Base-by-base conservation (phyloP, 2,329 filamentous ascomycete species). In the Phialophora expanda region DNA sequence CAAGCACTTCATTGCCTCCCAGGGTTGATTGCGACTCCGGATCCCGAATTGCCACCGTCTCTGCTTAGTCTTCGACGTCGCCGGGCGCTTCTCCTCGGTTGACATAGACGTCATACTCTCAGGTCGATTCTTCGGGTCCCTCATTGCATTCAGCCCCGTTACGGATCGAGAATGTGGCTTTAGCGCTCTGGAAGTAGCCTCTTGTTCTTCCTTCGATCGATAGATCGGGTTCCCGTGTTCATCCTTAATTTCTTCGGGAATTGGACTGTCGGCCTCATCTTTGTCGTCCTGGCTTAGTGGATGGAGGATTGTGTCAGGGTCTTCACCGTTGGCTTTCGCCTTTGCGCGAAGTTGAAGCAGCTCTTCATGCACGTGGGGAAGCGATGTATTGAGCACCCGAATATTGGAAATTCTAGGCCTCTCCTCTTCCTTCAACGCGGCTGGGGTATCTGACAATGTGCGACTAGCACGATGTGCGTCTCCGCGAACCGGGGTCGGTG, bases 31-130 rank as follows among this genome's bases (percentile, higher is more conserved):
- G 56, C 95, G 88, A 54, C 92, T 97, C 44, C 95, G 87, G 68
- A 99, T 99, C 64, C 95, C 95, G 76, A 99, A 99, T 76, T 99
- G 95, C 95, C 95, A 99, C 71, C 94, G 92, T 17, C 93, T 91
- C 0, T 90, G 90, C 74, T 91, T 93, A 4, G 84, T 80, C 77
- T 78, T 78, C 55, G 77, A 74, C 7, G 76, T 68, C 2, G 76
- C 73, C 9, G 76, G 73, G 17, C 66, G 66, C 51, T 91, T 93
- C 53, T 73, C 70, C 11, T 71, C 68, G 48, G 30, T 7, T 12
- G 67, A 48, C 32, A 85, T 72, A n/a, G 80, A 78, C 3, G 85
- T 85, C 79, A 85, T 82, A 7, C 77, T 81, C 72, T 84, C 85
- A 4, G 82, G 86, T 54, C 83, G 84, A 80, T 86, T 75, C 53